Evolutionary conservation across 2,329 filamentous ascomycete genomes (phyloP).

Genomic region (Aureobasidium sp.): DNA sequence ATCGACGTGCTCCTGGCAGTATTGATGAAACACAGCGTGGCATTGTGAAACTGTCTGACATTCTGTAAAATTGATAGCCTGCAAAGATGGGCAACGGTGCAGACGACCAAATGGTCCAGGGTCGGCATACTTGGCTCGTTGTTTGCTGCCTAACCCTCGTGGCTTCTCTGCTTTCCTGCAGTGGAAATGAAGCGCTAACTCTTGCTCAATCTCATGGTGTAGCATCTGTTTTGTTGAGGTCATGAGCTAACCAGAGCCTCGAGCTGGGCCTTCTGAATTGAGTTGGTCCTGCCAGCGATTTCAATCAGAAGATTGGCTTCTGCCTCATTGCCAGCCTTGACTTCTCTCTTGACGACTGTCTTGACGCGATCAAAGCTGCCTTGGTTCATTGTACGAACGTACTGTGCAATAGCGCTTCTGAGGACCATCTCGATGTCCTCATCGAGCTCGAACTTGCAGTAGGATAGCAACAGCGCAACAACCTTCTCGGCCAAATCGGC

Average conservation of each 20-base stretch:
- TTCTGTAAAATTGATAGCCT: no score
- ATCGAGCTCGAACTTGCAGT: conserved; percentile 40
- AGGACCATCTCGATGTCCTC: conserved; percentile 46
- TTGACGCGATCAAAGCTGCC: conserved; percentile 5
- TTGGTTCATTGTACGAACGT: conserved; percentile 15
- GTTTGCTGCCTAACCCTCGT: background rate
- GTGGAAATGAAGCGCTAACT: background rate
- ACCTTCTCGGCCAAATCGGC: conserved; percentile 37
- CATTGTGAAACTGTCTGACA: no score
- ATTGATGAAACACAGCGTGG: background rate
- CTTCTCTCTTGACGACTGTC: background rate
- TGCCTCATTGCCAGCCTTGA: background rate
- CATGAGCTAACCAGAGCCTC: conserved; percentile 2
- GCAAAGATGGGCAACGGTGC: background rate
- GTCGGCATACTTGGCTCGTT: background rate
- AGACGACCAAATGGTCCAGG: background rate
- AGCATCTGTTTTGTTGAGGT: background rate
- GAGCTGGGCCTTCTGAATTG: conserved; percentile 1
- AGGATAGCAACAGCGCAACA: conserved; percentile 40
- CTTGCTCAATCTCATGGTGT: background rate
- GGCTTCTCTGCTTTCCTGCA: background rate
- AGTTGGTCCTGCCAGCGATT: background rate
- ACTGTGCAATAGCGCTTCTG: conserved; percentile 31
- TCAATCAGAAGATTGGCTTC: background rate
- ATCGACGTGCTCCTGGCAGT: background rate